Conservation (phyloP, 2,329 filamentous ascomycete species). For the Didymella keratinophila region DNA sequence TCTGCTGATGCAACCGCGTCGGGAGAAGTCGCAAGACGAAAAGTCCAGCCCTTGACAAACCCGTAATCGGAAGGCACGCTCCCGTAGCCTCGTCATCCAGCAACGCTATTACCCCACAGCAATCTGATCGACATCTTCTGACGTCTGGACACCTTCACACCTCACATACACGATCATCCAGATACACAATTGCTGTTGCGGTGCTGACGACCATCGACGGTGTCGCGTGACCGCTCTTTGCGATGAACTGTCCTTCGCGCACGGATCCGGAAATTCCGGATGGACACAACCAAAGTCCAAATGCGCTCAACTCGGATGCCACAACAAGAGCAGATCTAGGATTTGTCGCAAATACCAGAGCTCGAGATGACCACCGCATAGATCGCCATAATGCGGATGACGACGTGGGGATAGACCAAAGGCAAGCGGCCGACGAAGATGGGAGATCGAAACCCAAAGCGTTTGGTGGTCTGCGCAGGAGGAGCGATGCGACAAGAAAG, state of each 20-base stretch:
- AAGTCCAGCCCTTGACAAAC: slow-evolving; percentile 4
- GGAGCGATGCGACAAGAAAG: slow-evolving; percentile 4
- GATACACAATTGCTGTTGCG: not conserved
- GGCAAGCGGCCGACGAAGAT: not conserved
- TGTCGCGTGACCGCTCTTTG: slow-evolving; percentile 3
- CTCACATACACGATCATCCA: not conserved
- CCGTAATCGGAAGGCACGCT: slow-evolving; percentile 12
- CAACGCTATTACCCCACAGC: slow-evolving; percentile 16
- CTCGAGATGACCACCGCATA: slow-evolving; percentile 54
- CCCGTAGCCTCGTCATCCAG: slow-evolving; percentile 16
- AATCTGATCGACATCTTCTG: slow-evolving; percentile 4
- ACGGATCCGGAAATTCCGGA: slow-evolving; percentile 62
- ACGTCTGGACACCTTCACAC: not conserved
- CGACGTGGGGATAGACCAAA: slow-evolving; percentile 5
- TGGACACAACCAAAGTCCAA: slow-evolving; percentile 69
- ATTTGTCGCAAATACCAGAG: slow-evolving; percentile 65
- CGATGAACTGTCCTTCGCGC: slow-evolving; percentile 72
- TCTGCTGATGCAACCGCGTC: slow-evolving; percentile 2
- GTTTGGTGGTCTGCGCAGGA: not conserved
- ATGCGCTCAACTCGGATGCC: slow-evolving; percentile 64
- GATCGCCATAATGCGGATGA: slow-evolving; percentile 23
- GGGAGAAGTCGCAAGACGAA: slow-evolving; percentile 10
- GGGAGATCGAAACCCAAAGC: not conserved
- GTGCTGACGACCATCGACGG: not conserved
- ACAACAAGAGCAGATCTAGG: slow-evolving; percentile 70